A percentile compares a stretch with the other conserved stretches of the same genome.
These are phyloP conservation scores for Coemansia aciculifera DNA, from an alignment of 192 early-diverging fungal genomes.

Conservation along the genomic window DNA sequence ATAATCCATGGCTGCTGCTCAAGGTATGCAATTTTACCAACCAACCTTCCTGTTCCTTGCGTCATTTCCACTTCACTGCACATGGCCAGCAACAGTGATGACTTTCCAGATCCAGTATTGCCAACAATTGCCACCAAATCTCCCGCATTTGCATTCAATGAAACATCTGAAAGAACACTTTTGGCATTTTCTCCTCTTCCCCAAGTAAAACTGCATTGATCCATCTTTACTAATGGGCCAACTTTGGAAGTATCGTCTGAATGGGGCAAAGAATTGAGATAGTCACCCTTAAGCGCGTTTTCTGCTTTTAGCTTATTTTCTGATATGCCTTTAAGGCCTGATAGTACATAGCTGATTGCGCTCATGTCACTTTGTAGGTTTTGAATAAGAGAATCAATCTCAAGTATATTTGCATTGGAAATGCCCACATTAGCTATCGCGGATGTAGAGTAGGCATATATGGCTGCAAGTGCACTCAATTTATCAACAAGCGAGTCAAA, in stretches of 20 bases:
- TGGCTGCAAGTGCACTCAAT: not conserved
- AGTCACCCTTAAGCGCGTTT: constrained; percentile 18
- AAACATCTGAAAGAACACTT: constrained; percentile 12
- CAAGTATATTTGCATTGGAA: not conserved
- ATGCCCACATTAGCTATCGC: not conserved
- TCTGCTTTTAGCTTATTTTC: constrained; percentile 15
- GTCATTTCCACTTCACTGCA: constrained; percentile 55
- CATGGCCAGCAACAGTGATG: constrained; percentile 60
- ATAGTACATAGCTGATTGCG: not conserved
- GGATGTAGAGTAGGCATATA: not conserved
- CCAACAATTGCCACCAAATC: constrained; percentile 61
- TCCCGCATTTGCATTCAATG: constrained; percentile 24
- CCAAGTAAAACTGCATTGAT: constrained; percentile 21
- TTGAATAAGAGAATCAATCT: not conserved
- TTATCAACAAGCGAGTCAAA: not conserved
- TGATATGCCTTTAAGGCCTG: constrained; percentile 4
- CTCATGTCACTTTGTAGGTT: not conserved
- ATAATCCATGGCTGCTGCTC: constrained; percentile 39
- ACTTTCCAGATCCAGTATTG: constrained; percentile 64
- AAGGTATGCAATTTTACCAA: constrained; percentile 26
- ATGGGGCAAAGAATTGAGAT: constrained; percentile 19
- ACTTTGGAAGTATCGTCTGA: not conserved
- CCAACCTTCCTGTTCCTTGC: constrained; percentile 25
- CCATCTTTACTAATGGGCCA: constrained; percentile 12
- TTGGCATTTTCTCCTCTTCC: not conserved